Percentiles rank a stretch among this genome's conserved stretches.
phyloP scores from a whole-genome alignment of 73 alveolate genomes.

The Paramecium sexaurelia region DNA sequence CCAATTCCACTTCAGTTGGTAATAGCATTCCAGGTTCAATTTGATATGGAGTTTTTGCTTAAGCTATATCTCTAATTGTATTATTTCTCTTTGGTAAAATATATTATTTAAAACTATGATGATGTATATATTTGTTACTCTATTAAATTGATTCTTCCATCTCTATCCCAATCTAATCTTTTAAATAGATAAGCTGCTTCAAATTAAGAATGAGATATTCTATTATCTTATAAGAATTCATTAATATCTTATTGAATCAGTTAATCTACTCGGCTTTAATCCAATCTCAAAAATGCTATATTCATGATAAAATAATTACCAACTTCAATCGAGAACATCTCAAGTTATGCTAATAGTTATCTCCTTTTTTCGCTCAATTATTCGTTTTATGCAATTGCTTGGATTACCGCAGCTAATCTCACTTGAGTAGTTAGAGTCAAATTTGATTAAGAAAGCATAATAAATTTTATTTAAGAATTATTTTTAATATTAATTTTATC shows the following conservation, averaged over 20 bases:
- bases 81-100: neutral
- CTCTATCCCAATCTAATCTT: constrained; percentile 46
- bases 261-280: neutral
- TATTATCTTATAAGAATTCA: constrained; percentile 38
- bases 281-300: constrained; percentile 14
- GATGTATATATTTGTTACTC: neutral
- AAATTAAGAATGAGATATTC: constrained; percentile 40
- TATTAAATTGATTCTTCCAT: constrained; percentile 39
- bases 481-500: neutral
- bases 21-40: constrained; percentile 44
- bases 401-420: constrained; percentile 10
- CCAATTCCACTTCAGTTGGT: constrained; percentile 14
- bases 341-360: neutral
- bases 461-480: neutral
- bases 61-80: neutral
- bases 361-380: neutral
- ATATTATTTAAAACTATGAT: neutral
- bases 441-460: constrained; percentile 37
- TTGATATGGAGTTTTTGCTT: constrained; percentile 15
- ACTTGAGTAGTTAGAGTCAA: constrained; percentile 27
- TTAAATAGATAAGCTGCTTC: constrained; percentile 51
- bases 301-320: neutral
- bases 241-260: neutral
- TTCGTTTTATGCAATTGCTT: constrained; percentile 39
- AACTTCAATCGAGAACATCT: neutral